These are phyloP conservation scores for Penicillium psychrofluorescens DNA, from an alignment of 495 filamentous ascomycete species.

Conservation along the genomic window DNA sequence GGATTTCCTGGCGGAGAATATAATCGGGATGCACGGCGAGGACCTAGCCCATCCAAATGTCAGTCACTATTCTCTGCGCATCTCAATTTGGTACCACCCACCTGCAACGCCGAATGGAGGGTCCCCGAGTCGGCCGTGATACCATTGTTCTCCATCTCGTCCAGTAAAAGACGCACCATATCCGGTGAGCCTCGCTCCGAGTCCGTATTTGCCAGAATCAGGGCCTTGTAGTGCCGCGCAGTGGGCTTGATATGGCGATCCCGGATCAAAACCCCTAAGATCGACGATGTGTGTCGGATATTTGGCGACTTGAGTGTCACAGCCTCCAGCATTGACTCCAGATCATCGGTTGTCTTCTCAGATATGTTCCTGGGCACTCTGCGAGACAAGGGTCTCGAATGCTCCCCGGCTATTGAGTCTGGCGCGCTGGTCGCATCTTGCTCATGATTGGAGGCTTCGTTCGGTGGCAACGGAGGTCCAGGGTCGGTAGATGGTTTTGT, in stretches of 20 bases:
- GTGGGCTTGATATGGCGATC: slow-evolving; percentile 57
- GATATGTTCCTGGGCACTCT: slow-evolving; percentile 14
- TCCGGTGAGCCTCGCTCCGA: slow-evolving; percentile 54
- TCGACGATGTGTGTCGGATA: slow-evolving; percentile 18
- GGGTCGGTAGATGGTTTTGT: background rate
- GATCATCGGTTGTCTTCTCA: slow-evolving; percentile 8
- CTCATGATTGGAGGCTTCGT: background rate
- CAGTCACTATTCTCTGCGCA: background rate
- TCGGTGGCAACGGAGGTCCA: background rate
- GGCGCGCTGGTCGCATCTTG: background rate
- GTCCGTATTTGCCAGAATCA: slow-evolving; percentile 66
- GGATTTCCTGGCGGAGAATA: slow-evolving; percentile 59
- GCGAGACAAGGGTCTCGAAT: slow-evolving; percentile 1
- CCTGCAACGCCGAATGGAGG: slow-evolving; percentile 68
- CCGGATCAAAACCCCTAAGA: slow-evolving; percentile 44
- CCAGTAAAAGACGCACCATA: slow-evolving; percentile 49
- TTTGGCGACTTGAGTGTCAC: slow-evolving; percentile 10
- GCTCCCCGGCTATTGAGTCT: background rate
- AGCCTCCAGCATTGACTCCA: slow-evolving; percentile 22
- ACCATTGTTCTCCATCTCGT: slow-evolving; percentile 58
- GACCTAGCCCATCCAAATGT: slow-evolving; percentile 33
- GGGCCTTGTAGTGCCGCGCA: slow-evolving; percentile 58
- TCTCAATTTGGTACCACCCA: slow-evolving; percentile 17
- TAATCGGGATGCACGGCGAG: slow-evolving; percentile 85
- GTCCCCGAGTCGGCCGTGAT: slow-evolving; percentile 55